These are phyloP conservation scores for Phyllosticta citrichinensis DNA, from an alignment of 2,329 filamentous ascomycete species.

Conservation along the genomic window DNA sequence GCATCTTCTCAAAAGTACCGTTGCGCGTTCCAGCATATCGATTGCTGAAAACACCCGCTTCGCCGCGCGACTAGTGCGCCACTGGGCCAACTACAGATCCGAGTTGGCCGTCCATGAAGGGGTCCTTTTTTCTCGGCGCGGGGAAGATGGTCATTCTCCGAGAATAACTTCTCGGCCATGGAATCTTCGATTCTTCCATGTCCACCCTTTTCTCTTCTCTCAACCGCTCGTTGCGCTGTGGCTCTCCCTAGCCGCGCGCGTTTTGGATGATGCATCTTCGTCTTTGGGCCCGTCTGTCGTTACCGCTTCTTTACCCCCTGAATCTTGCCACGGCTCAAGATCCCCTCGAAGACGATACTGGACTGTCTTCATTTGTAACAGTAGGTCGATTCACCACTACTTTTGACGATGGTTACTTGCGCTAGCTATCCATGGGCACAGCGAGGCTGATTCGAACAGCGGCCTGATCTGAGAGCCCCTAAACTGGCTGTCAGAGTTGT, in stretches of 20 bases:
- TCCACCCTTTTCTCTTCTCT: neutral
- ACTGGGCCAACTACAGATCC: neutral
- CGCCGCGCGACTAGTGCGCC: neutral
- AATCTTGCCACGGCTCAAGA: neutral
- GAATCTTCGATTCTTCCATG: neutral
- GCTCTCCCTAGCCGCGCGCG: neutral
- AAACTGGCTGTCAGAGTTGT: slow-evolving; percentile 8
- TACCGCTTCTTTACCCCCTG: neutral
- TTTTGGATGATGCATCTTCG: neutral
- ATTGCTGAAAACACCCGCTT: neutral
- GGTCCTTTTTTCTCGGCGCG: neutral
- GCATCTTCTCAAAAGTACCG: neutral
- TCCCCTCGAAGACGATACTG: neutral
- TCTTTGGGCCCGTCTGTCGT: neutral
- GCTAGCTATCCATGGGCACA: neutral
- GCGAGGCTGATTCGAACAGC: slow-evolving; percentile 7
- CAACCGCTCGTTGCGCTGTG: neutral
- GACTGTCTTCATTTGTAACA: slow-evolving; percentile 4
- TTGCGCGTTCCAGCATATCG: neutral
- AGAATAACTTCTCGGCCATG: neutral
- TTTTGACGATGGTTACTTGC: neutral
- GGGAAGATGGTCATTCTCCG: neutral
- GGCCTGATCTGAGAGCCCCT: slow-evolving; percentile 7
- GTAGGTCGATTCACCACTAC: slow-evolving; percentile 1
- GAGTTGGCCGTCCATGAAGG: neutral